phyloP scores from a whole-genome alignment of 345 rosid genomes.

The Eucalyptus curtisii region DNA sequence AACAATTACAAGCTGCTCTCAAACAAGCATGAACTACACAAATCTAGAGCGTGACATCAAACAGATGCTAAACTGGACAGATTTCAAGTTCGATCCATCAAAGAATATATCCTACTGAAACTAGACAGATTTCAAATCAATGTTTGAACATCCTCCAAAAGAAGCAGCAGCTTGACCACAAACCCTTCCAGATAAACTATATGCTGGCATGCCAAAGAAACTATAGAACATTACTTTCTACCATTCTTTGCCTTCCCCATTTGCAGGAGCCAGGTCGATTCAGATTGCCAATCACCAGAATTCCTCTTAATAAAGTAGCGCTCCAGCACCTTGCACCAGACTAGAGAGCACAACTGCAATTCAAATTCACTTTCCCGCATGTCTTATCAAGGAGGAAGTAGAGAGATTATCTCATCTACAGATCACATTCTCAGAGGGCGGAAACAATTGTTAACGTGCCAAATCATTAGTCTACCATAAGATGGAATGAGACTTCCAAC shows the following conservation, averaged over 20 bases:
- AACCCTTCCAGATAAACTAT: neutral
- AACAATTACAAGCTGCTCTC: neutral
- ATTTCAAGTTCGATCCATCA: too few species aligned
- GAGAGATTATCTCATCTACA: neutral
- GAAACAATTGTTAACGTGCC: neutral
- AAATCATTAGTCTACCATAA: neutral
- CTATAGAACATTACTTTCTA: neutral
- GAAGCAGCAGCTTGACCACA: neutral
- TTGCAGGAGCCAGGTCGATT: neutral
- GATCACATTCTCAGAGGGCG: neutral
- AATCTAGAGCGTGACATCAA: too few species aligned
- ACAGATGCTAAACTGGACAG: rapidly evolving
- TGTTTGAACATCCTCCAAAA: neutral
- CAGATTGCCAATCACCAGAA: neutral
- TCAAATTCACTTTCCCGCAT: neutral
- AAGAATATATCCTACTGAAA: neutral
- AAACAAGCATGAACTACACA: too few species aligned
- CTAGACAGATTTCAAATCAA: neutral
- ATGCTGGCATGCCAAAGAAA: rapidly evolving
- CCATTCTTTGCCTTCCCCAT: neutral
- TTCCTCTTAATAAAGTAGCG: neutral
- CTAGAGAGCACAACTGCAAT: neutral
- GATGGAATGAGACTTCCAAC: neutral
- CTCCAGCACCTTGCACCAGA: neutral
- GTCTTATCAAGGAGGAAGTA: neutral